A percentile compares a stretch with the other conserved stretches of the same genome.
Conservation (phyloP, 306 rosid genomes). For the Malus asiatica region DNA sequence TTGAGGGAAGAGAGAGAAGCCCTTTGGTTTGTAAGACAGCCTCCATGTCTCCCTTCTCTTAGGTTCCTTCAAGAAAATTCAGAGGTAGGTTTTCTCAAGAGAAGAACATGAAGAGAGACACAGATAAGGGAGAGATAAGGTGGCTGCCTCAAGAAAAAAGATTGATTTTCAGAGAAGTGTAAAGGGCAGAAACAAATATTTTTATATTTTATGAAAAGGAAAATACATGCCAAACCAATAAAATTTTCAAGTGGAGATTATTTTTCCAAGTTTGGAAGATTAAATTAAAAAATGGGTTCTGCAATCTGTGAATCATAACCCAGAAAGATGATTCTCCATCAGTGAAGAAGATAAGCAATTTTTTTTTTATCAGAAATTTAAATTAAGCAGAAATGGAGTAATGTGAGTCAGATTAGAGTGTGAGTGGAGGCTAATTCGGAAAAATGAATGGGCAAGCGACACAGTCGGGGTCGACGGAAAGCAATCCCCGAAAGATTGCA, state of each 20-base stretch:
- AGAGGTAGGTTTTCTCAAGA: conserved; percentile 23
- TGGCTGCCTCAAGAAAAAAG: conserved; percentile 1
- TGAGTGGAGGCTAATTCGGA: not conserved
- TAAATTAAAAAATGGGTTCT: not conserved
- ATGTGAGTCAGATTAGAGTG: not conserved
- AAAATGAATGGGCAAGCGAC: conserved; percentile 6
- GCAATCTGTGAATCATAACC: not conserved
- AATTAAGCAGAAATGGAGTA: not conserved
- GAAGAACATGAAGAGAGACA: conserved; percentile 50
- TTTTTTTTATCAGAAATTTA: not conserved
- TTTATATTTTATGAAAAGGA: conserved; percentile 7
- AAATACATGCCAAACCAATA: not conserved
- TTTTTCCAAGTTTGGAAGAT: not conserved
- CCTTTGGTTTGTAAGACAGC: conserved; percentile 68
- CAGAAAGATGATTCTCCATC: not conserved
- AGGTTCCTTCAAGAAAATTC: conserved; percentile 23
- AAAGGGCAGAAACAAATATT: conserved; percentile 24
- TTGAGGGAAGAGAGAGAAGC: conserved; percentile 64
- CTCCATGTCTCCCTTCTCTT: conserved; percentile 61
- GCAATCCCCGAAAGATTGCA: conserved; percentile 6
- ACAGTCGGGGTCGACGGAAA: conserved; percentile 18
- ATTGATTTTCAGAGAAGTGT: not conserved
- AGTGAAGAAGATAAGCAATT: not conserved
- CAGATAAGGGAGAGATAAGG: conserved; percentile 20
- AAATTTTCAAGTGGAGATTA: not conserved